Percentiles rank a stretch among this genome's conserved stretches.
phyloP scores from a whole-genome alignment of 495 filamentous ascomycete species.

The Achaetomiella virescens region DNA sequence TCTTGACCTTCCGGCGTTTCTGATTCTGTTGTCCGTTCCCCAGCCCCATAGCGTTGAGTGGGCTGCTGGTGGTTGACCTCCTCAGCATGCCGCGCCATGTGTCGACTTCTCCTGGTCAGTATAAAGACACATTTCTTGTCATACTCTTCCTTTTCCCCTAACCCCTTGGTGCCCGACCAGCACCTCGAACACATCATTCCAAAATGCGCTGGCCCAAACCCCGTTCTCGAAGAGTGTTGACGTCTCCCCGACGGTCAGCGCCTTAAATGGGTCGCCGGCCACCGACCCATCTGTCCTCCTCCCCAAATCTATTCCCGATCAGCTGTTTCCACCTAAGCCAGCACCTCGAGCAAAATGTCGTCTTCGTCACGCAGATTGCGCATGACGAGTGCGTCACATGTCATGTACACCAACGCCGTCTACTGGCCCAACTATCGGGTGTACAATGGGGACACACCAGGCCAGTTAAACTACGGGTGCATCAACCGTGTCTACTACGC shows the following conservation, averaged over 20 bases:
- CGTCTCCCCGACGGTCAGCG: conserved; percentile 11
- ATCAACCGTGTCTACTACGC: conserved; percentile 81
- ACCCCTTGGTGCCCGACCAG: conserved; percentile 31
- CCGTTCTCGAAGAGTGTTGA: conserved; percentile 6
- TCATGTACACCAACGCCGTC: conserved; percentile 68
- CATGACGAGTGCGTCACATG: conserved; percentile 34
- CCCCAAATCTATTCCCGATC: neutral
- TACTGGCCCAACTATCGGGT: conserved; percentile 87
- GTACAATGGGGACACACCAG: conserved; percentile 72
- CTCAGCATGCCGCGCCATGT: conserved; percentile 2
- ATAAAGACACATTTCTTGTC: conserved; percentile 19
- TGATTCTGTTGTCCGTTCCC: conserved; percentile 14
- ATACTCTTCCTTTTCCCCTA: conserved; percentile 6
- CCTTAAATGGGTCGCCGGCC: conserved; percentile 14
- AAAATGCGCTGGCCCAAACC: conserved; percentile 27
- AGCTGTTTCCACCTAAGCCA: neutral
- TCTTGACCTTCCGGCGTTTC: conserved; percentile 9
- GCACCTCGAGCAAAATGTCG: conserved; percentile 14
- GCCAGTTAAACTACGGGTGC: conserved; percentile 58
- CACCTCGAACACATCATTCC: conserved; percentile 19
- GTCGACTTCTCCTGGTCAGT: conserved; percentile 7
- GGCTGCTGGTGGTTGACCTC: conserved; percentile 15
- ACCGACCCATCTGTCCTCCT: neutral
- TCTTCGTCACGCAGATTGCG: conserved; percentile 37
- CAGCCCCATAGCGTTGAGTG: conserved; percentile 20